Percentiles rank a stretch among this genome's conserved stretches.
phyloP scores from a whole-genome alignment of 1,139 yeast species.

The Lodderomyces oxycetoniae region DNA sequence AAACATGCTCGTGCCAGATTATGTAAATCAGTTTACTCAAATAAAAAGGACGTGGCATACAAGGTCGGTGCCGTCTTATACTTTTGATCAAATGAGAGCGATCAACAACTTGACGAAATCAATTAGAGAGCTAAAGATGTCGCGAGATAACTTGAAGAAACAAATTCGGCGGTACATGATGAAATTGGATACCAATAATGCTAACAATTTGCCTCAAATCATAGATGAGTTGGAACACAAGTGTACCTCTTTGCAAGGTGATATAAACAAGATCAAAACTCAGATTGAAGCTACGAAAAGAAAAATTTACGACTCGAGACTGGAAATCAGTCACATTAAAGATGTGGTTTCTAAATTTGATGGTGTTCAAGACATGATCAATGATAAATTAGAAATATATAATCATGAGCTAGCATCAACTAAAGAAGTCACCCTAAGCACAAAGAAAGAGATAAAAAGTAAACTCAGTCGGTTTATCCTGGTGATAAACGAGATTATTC shows the following conservation, averaged over 20 bases:
- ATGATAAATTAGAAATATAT: conserved; percentile 25
- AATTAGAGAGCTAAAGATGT: conserved; percentile 24
- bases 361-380: conserved; percentile 17
- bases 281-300: conserved; percentile 25
- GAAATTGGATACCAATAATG: conserved; percentile 11
- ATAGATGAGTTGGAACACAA: conserved; percentile 11
- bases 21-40: background rate
- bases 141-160: conserved; percentile 18
- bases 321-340: conserved; percentile 21
- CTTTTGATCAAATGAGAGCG: conserved; percentile 34
- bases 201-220: conserved; percentile 13
- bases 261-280: conserved; percentile 20
- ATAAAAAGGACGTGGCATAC: background rate
- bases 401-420: conserved; percentile 29
- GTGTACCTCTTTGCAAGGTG: conserved; percentile 16
- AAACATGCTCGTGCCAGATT: conserved; percentile 7
- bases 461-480: conserved; percentile 18
- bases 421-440: conserved; percentile 19
- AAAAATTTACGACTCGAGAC: conserved; percentile 23
- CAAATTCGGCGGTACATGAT: conserved; percentile 17
- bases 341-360: conserved; percentile 18
- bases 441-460: conserved; percentile 22
- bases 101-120: conserved; percentile 29
- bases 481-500: conserved; percentile 23
- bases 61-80: conserved; percentile 21